Base-by-base conservation (phyloP, 306 rosid species). In the Oxytropis ochrocephala region DNA sequence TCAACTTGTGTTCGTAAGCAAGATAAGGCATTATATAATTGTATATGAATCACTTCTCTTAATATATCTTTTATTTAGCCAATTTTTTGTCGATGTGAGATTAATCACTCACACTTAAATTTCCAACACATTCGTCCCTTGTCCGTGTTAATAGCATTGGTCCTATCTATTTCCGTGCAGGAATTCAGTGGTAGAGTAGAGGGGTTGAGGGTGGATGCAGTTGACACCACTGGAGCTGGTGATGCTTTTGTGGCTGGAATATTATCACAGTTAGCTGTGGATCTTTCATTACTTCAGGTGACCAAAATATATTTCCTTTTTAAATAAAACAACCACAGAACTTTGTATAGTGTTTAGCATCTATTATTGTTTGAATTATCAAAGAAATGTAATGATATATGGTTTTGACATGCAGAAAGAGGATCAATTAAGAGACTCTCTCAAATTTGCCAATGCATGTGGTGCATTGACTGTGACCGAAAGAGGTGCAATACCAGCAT, bases 191-290 rank as follows among this genome's bases (percentile, higher is more conserved):
- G 98, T 16, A 90, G 89, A 83, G 97, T 85, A 35, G 60, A 73
- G 71, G 98, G 97, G 69, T 43, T 86, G 64, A 87, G 85, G 89
- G 98, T 85, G 78, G 92, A 90, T 50, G 89, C 96, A 10, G 88
- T 94, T 69, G 97, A 94, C 84, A 84, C 96, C 21, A 94, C 98
- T 44, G 98, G 97, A 67, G 98, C 98, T 46, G 98, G 98, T 69
- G 98, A 94, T 71, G 96, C 97, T n/a, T 94, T 94, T 88, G 97
- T 94, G 57, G 98, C 98, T 14, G 97, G 97, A 80, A 73, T 87
- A 60, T 71, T 94, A 54, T 87, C 96, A n/a, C 95, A 90, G 59
- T 79, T 94, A 64, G 85, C 95, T 13, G 43, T 67, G 39, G 89
- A 94, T 83, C 83, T 94, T 74, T 90, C 98, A 35, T 82, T 94